Evolutionary conservation across 1,139 yeast species (phyloP).

Genomic region (Protomyces pachydermus): DNA sequence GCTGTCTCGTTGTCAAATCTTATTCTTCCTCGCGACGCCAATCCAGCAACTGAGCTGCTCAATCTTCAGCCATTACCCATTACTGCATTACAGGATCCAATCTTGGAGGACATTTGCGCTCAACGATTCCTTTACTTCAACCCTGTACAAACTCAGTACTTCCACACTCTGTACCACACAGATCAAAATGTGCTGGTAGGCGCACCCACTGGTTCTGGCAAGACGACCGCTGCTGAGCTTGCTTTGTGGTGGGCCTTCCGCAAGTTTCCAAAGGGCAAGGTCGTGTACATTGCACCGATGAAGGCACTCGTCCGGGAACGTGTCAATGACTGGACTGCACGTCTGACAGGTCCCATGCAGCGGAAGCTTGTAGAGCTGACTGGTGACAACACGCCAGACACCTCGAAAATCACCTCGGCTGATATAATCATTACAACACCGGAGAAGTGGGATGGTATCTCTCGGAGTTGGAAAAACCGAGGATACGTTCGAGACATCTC

Average conservation of each 20-base stretch:
- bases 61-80: constrained; percentile 82
- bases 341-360: constrained; percentile 58
- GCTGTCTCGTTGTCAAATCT: constrained; percentile 86
- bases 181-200: constrained; percentile 84
- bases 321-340: constrained; percentile 85
- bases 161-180: constrained; percentile 78
- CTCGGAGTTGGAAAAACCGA: constrained; percentile 96
- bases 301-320: constrained; percentile 95
- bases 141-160: constrained; percentile 98
- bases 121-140: constrained; percentile 76
- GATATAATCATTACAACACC: constrained; percentile 95
- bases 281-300: constrained; percentile 90
- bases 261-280: constrained; percentile 33
- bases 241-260: constrained; percentile 74
- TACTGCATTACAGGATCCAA: constrained; percentile 65
- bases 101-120: constrained; percentile 63
- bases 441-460: constrained; percentile 96
- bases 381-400: constrained; percentile 93
- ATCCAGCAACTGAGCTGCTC: constrained; percentile 72
- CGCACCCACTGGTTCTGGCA: constrained; percentile 98
- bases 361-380: constrained; percentile 83
- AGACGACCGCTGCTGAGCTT: constrained; percentile 92
- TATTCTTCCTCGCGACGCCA: constrained; percentile 81
- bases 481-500: constrained; percentile 88
- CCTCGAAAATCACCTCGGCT: constrained; percentile 77